Base-by-base conservation (phyloP, 1,139 yeast genomes). In the Candida tetrigidarum region DNA sequence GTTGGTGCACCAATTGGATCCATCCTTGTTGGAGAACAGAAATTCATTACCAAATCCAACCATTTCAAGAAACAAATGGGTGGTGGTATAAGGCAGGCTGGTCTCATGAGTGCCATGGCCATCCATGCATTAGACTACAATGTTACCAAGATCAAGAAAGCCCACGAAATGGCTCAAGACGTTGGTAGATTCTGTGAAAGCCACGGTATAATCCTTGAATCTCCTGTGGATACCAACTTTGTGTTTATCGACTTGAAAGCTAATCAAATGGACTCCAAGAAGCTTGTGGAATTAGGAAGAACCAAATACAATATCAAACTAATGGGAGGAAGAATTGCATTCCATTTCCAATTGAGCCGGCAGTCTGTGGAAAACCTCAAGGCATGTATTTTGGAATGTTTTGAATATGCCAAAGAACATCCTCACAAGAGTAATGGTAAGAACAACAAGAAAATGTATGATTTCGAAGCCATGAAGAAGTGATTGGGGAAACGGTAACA, bases 1-100 rank as follows among this genome's bases (percentile, higher is more conserved):
- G 75, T 92, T 58, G 97, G 97, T 50, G 97, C 98, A 1, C 98
- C 98, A 47, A 83, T 91, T 59, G 98, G 98, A 4, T 87, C 96
- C 15, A 82, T 92, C 3, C 74, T 92, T 42, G 97, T 91, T 47
- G 95, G 96, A 41, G 72, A 76, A 42, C 56, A 66, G 15, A 71
- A 71, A 45, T 76, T 84, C 54, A 84, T 91, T 53, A 71, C 74
- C 56, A 84, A 83, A 60, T 92, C 96, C 37, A 84, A 84, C 60
- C 96, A 92, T 71, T 86, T 91, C 71, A 85, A 89, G 59, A 92
- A 92, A 66, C 97, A 92, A 69, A 83, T 83, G 59, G 98, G 98
- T 58, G 98, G 98, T 56, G 97, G 97, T 52, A 81, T 92, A 51
- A 80, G 98, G 64, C 98, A 92, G 66, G 77, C 88, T 27, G 98